Base-by-base conservation (phyloP, 1,139 yeast genomes). In the Komagataea norvegica region DNA sequence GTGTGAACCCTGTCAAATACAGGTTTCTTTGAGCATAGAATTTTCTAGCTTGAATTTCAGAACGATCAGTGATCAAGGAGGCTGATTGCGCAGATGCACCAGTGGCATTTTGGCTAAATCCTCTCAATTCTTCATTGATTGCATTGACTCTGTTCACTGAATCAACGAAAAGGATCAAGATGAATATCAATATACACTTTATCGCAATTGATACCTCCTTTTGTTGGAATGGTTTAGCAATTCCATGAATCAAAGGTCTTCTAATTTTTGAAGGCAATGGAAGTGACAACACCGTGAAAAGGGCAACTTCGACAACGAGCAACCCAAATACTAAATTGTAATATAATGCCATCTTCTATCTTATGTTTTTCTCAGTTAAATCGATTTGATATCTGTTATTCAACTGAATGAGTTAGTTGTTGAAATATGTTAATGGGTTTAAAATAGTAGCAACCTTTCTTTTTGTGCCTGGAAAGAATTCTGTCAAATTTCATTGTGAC, bases 21-120 rank as follows among this genome's bases (percentile, higher is more conserved):
- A 89, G 80, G 68, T 93, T 93, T 66, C 99, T 79, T 67, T 93
- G 98, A 16, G 96, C 87, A 57, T 89, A 88, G 63, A 93, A 93
- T 57, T 89, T 74, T 62, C 96, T 77, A 17, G 96, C 89, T 60
- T 83, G 93, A 45, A 82, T 69, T 52, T 87, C 96, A 8, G 87
- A 66, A 41, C 95, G 70, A 52, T 84, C 89, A 46, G 52, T 39
- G 8, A 43, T 34, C 29, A 40, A 47, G 31, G 45, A 33, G 6
- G 44, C 38, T n/a, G 29, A 40, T 57, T 17, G 55, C 38, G 34
- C 45, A 32, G 33, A 44, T 40, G 40, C 41, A 29, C 45, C 46
- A 15, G 40, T 42, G 5, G 26, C 22, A 10, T 33, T 36, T 15
- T 39, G 28, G 20, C 30, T 25, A 26, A 50, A 44, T 2, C 49